Percentiles rank a stretch among this genome's conserved stretches.
phyloP scores from a whole-genome alignment of 2,329 filamentous ascomycete species.

The Alternaria longipes region DNA sequence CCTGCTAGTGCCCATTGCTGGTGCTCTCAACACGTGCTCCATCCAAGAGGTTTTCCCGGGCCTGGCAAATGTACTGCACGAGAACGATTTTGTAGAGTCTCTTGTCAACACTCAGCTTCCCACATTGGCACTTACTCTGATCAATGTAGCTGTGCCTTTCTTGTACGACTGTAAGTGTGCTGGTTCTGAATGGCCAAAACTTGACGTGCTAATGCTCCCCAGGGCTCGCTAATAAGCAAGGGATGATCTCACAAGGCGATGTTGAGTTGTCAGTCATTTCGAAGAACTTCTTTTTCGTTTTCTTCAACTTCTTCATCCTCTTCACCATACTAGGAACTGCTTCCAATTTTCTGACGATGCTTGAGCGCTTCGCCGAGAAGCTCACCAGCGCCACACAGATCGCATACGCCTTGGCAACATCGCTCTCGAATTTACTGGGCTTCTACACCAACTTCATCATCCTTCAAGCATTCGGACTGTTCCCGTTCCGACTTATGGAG shows the following conservation, averaged over 20 bases:
- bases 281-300: conserved; percentile 99
- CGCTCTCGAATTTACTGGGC: conserved; percentile 75
- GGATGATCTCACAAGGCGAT: conserved; percentile 93
- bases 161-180: conserved; percentile 79
- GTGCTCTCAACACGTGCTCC: conserved; percentile 80
- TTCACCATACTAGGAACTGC: conserved; percentile 89
- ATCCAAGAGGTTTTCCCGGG: conserved; percentile 77
- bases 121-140: conserved; percentile 82
- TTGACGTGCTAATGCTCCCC: conserved; percentile 11
- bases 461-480: conserved; percentile 90
- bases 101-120: conserved; percentile 89
- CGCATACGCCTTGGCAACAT: conserved; percentile 76
- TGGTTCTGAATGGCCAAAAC: background rate
- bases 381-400: conserved; percentile 82
- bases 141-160: conserved; percentile 91
- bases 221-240: conserved; percentile 85
- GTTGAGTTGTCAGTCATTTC: conserved; percentile 94
- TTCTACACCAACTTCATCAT: conserved; percentile 97
- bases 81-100: conserved; percentile 75
- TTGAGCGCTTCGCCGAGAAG: conserved; percentile 71
- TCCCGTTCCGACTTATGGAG: conserved; percentile 90
- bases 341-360: conserved; percentile 74
- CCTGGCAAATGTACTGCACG: conserved; percentile 72
- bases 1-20: conserved; percentile 80
- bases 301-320: conserved; percentile 98